phyloP scores from a whole-genome alignment of 805 yeast genomes.

The Barnettozyma salicaria region DNA sequence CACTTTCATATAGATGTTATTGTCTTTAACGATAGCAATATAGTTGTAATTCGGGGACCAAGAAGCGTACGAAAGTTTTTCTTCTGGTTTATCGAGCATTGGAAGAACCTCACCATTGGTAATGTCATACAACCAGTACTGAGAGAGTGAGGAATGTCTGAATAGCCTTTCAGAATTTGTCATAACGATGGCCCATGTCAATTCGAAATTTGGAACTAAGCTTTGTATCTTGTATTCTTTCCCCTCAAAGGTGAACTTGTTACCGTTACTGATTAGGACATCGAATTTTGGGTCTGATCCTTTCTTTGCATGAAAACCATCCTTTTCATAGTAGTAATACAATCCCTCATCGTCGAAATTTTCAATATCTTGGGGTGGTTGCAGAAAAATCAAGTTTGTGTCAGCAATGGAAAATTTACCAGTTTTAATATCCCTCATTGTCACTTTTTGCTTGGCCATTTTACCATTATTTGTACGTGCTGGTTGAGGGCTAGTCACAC shows the following conservation, averaged over 20 bases:
- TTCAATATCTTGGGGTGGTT: conserved; percentile 8
- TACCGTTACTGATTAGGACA: conserved; percentile 3
- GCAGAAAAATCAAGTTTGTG: conserved; percentile 13
- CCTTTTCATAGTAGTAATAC: conserved; percentile 12
- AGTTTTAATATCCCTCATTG: conserved; percentile 19
- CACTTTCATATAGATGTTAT: conserved; percentile 56
- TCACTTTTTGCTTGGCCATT: conserved; percentile 8
- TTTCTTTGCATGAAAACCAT: conserved; percentile 15
- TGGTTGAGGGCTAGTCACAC: conserved; percentile 5
- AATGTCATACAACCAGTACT: conserved; percentile 38
- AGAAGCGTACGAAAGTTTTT: conserved; percentile 39
- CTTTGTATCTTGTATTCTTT: conserved; percentile 8
- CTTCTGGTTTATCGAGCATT: conserved; percentile 25
- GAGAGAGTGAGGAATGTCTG: conserved; percentile 42
- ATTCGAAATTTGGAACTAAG: conserved; percentile 21
- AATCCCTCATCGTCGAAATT: conserved; percentile 22
- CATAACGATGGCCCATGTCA: conserved; percentile 37
- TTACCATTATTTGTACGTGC: conserved; percentile 1
- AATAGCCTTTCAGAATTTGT: conserved; percentile 50
- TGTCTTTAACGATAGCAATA: conserved; percentile 58
- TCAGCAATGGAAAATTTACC: conserved; percentile 16
- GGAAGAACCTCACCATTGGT: conserved; percentile 23
- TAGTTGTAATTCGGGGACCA: conserved; percentile 72
- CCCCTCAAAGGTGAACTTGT: conserved; percentile 11
- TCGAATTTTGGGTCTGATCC: conserved; percentile 11